Conservation (phyloP, 345 rosid genomes). For the Cardamine resedifolia region DNA sequence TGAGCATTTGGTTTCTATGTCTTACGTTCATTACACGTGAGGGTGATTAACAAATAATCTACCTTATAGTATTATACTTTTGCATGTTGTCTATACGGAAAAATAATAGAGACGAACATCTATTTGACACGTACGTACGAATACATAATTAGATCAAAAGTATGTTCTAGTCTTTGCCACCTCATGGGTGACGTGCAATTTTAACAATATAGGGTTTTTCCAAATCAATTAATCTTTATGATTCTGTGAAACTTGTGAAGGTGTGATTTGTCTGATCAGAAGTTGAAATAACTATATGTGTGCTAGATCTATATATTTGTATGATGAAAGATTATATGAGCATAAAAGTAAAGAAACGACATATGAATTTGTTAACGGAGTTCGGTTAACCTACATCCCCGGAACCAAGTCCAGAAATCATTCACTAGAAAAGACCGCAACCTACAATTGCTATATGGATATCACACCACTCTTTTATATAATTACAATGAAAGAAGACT, state of each 20-base stretch:
- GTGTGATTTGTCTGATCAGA: background rate
- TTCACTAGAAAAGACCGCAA: too few species aligned
- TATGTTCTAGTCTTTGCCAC: background rate
- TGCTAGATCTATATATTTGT: too few species aligned
- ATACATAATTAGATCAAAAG: background rate
- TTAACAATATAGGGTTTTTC: background rate
- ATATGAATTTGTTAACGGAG: too few species aligned
- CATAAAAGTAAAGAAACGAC: too few species aligned
- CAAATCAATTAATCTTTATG: background rate
- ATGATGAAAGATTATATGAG: too few species aligned
- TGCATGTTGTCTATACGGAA: conserved; percentile 9
- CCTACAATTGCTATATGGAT: too few species aligned
- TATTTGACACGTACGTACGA: conserved; percentile 15
- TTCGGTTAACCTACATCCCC: too few species aligned
- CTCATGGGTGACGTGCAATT: conserved; percentile 2
- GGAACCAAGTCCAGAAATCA: too few species aligned
- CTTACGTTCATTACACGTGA: conserved; percentile 17
- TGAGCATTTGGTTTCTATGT: conserved; percentile 4
- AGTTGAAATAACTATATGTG: too few species aligned
- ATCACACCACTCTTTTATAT: too few species aligned
- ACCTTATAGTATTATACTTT: conserved; percentile 3
- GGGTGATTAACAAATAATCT: background rate
- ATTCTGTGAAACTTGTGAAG: background rate
- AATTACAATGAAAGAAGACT: too few species aligned
- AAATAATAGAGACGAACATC: background rate